Evolutionary conservation across 352 stramenopile genomes (phyloP).

Genomic region (Pseudoperonospora humuli): DNA sequence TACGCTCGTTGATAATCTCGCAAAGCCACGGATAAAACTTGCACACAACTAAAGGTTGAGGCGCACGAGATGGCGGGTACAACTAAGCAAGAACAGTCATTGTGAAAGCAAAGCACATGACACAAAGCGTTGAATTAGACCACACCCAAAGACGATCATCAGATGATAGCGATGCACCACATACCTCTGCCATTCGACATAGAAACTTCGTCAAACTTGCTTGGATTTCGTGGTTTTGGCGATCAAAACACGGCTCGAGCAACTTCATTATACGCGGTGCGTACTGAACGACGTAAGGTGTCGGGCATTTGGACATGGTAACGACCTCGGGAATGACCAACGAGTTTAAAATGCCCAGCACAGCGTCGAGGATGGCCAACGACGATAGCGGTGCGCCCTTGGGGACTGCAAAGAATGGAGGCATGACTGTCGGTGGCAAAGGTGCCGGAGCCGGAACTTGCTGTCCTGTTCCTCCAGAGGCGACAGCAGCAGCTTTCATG

Average conservation of each 20-base stretch:
- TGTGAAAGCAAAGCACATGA: background rate
- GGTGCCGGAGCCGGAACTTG: constrained; percentile 22
- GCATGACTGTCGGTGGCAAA: constrained; percentile 47
- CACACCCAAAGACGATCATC: background rate
- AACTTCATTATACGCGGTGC: constrained; percentile 86
- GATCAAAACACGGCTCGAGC: constrained; percentile 83
- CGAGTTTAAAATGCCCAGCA: constrained; percentile 84
- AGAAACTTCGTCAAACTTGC: constrained; percentile 59
- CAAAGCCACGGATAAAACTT: constrained; percentile 87
- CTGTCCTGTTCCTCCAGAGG: constrained; percentile 10
- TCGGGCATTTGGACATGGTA: constrained; percentile 49
- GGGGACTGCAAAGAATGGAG: constrained; percentile 68
- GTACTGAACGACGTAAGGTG: constrained; percentile 85
- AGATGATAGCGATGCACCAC: background rate
- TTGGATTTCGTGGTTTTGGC: constrained; percentile 75
- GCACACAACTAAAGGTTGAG: constrained; percentile 65
- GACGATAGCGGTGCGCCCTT: constrained; percentile 80
- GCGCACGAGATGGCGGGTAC: constrained; percentile 61
- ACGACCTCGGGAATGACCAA: constrained; percentile 74
- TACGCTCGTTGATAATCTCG: constrained; percentile 76
- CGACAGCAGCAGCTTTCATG: constrained; percentile 22
- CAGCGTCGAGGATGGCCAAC: constrained; percentile 78
- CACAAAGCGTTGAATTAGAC: background rate
- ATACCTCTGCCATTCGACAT: constrained; percentile 62
- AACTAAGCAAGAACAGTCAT: constrained; percentile 35